These are phyloP conservation scores for Pestalotiopsis fici DNA, from an alignment of 2,329 filamentous ascomycete genomes.

Conservation along the genomic window DNA sequence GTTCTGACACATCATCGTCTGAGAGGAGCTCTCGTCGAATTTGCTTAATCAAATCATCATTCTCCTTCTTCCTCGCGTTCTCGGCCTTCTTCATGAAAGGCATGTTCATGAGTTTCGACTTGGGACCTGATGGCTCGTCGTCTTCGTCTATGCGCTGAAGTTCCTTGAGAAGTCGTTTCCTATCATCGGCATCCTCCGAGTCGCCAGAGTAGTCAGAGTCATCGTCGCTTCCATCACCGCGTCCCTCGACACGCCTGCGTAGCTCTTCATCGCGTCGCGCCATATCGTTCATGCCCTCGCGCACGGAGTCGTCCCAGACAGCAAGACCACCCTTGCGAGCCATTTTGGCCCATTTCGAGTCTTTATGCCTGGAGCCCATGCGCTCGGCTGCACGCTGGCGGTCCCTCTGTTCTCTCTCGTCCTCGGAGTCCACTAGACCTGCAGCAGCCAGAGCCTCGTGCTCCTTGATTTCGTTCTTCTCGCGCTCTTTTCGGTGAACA, in stretches of 20 bases:
- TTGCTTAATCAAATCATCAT: slow-evolving; percentile 73
- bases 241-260: slow-evolving; percentile 76
- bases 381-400: slow-evolving; percentile 79
- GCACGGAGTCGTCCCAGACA: slow-evolving; percentile 87
- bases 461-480: slow-evolving; percentile 54
- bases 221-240: slow-evolving; percentile 36
- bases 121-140: slow-evolving; percentile 45
- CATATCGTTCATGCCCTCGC: slow-evolving; percentile 77
- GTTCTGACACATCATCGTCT: slow-evolving; percentile 50
- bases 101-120: slow-evolving; percentile 76
- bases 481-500: slow-evolving; percentile 77
- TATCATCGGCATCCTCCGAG: slow-evolving; percentile 55
- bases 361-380: slow-evolving; percentile 81
- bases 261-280: slow-evolving; percentile 82
- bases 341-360: slow-evolving; percentile 91
- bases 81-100: slow-evolving; percentile 95
- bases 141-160: slow-evolving; percentile 47
- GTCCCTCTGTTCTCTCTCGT: slow-evolving; percentile 66
- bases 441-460: slow-evolving; percentile 55
- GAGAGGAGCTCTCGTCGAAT: slow-evolving; percentile 74
- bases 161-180: slow-evolving; percentile 48
- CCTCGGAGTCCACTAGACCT: slow-evolving; percentile 64
- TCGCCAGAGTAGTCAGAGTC: slow-evolving; percentile 56
- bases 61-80: slow-evolving; percentile 72
- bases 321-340: slow-evolving; percentile 77